Percentiles rank a stretch among this genome's conserved stretches.
Evolutionary conservation across 2,329 filamentous ascomycete genomes (phyloP).

Genomic region (Xylaria sp.): DNA sequence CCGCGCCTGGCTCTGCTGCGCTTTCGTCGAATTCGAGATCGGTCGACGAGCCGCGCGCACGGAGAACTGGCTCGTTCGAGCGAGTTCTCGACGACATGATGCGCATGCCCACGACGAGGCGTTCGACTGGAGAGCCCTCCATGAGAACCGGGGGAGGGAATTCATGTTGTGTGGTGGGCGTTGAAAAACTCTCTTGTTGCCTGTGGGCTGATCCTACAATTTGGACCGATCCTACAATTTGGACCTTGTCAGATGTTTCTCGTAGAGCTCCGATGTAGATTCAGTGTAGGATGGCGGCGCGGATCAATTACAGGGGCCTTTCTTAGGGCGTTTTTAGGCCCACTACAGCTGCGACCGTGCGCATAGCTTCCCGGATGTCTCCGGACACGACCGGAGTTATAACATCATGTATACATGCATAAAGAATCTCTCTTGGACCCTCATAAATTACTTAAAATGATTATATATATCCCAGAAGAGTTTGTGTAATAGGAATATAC

Average conservation of each 20-base stretch:
- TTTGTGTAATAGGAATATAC: background rate
- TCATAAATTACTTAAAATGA: background rate
- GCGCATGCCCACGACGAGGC: conserved; percentile 47
- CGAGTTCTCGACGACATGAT: conserved; percentile 46
- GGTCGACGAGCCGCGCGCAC: conserved; percentile 37
- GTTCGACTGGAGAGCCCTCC: conserved; percentile 45
- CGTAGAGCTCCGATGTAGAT: conserved; percentile 19
- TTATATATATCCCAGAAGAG: background rate
- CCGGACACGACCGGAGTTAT: conserved; percentile 1
- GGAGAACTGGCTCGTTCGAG: conserved; percentile 37
- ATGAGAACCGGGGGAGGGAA: conserved; percentile 51
- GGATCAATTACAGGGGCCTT: conserved; percentile 40
- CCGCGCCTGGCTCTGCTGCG: conserved; percentile 43
- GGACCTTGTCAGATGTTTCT: conserved; percentile 21
- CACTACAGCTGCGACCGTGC: conserved; percentile 21
- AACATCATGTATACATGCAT: background rate
- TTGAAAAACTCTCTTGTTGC: conserved; percentile 6
- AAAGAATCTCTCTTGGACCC: background rate
- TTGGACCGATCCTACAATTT: conserved; percentile 12
- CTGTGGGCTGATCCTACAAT: conserved; percentile 18
- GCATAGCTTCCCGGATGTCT: background rate
- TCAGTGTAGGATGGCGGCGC: conserved; percentile 17
- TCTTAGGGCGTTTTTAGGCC: conserved; percentile 10
- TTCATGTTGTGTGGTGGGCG: conserved; percentile 52
- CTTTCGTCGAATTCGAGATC: conserved; percentile 40